Percentiles rank a stretch among this genome's conserved stretches.
Evolutionary conservation across 495 filamentous ascomycete species (phyloP).

Genomic region (Penicillium desertorum): DNA sequence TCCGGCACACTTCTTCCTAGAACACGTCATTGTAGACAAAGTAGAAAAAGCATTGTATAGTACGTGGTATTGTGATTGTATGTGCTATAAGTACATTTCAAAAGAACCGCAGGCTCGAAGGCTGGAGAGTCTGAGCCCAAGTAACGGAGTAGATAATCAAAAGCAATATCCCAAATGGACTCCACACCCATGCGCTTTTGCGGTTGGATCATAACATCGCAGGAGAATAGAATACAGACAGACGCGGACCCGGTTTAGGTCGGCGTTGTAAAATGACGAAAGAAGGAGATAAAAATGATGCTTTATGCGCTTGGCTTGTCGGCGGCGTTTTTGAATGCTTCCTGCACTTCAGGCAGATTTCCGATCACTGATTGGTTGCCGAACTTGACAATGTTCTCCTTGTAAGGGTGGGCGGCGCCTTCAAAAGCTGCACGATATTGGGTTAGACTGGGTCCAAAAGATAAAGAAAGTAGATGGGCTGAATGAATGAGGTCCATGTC

Average conservation of each 20-base stretch:
- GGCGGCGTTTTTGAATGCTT: constrained; percentile 48
- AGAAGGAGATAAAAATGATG: constrained; percentile 21
- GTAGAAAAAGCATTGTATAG: neutral
- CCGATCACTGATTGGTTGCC: constrained; percentile 48
- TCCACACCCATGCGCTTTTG: constrained; percentile 53
- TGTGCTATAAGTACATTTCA: constrained; percentile 17
- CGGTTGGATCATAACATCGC: constrained; percentile 35
- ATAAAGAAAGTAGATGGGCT: too few relatives aligned
- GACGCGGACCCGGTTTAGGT: constrained; percentile 12
- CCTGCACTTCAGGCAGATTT: constrained; percentile 46
- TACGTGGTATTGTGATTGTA: constrained; percentile 13
- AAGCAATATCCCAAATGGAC: constrained; percentile 38
- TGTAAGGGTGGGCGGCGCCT: constrained; percentile 85
- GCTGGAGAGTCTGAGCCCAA: constrained; percentile 11
- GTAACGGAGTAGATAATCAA: constrained; percentile 20
- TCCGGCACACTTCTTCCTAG: neutral
- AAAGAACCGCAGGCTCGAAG: constrained; percentile 13
- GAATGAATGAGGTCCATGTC: neutral
- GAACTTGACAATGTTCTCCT: constrained; percentile 79
- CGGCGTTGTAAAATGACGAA: constrained; percentile 18
- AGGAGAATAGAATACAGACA: constrained; percentile 36
- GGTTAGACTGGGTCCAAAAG: constrained; percentile 12
- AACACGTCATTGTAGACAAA: neutral
- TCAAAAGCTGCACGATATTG: constrained; percentile 69
- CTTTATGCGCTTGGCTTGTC: constrained; percentile 20